phyloP scores from a whole-genome alignment of 495 filamentous ascomycete genomes.

The Penicillium maclennaniae region DNA sequence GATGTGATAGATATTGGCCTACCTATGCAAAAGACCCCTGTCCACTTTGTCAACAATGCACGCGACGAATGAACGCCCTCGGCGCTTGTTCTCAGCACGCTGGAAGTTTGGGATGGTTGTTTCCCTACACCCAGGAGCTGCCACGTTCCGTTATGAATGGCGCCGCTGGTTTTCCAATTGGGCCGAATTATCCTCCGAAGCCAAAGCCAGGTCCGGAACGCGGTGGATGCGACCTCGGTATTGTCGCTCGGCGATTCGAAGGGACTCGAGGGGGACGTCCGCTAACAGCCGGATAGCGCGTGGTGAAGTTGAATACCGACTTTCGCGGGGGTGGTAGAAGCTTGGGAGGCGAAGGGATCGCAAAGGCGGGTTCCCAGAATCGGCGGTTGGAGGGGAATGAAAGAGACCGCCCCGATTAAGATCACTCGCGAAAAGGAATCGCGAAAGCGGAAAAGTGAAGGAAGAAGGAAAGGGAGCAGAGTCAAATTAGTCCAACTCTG shows the following conservation, averaged over 20 bases:
- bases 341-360: neutral
- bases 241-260: conserved; percentile 1
- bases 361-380: conserved; percentile 3
- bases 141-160: conserved; percentile 26
- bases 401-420: neutral
- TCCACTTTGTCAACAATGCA: conserved; percentile 1
- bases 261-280: neutral
- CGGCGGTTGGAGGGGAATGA: neutral
- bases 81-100: conserved; percentile 6
- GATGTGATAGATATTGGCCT: conserved; percentile 2
- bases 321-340: neutral
- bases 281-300: conserved; percentile 2
- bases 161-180: conserved; percentile 24
- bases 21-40: conserved; percentile 4
- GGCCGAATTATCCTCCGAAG: conserved; percentile 27
- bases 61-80: conserved; percentile 9
- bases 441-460: neutral
- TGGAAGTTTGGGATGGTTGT: conserved; percentile 15
- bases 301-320: neutral
- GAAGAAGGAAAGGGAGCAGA: neutral
- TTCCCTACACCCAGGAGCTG: conserved; percentile 23
- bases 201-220: conserved; percentile 11
- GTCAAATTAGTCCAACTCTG: conserved; percentile 8
- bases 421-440: neutral
- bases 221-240: conserved; percentile 1